Base-by-base conservation (phyloP, 2,329 filamentous ascomycete species). In the Mycocentrospora acerina region DNA sequence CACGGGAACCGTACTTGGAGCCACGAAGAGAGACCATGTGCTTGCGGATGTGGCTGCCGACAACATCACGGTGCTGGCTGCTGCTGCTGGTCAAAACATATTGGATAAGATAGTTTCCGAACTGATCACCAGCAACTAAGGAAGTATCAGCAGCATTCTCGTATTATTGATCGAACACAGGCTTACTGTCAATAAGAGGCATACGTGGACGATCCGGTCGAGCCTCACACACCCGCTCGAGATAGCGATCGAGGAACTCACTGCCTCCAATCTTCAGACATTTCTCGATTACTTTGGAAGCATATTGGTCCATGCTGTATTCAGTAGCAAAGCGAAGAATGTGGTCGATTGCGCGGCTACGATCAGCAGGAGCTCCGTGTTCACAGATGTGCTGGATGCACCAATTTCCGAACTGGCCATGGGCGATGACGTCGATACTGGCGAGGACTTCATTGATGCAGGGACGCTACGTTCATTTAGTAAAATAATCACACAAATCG, bases 351-450 rank as follows among this genome's bases (percentile, higher is more conserved):
- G 94, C 93, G 53, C 90, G 86, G 69, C 86, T 91, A 57, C 91
- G 90, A 69, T 98, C 94, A 27, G 85, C 83, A 22, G 90, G 86
- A 40, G 86, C 86, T 34, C 94, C 91, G 64, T 98, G 93, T 69
- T 98, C 93, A 70, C 93, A 98, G 57, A 98, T 90, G 70, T 98
- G 93, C 71, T 98, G 93, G 59, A 98, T 97, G 73, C 93, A 98
- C 93, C 93, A 98, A 67, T 98, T 98, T 39, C 93, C 93, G 64
- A 98, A 98, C 66, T 98, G 93, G 17, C 93, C 93, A 66, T 96
- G 91, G 42, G 93, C 88, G 60, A 98, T 90, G 46, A 95, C 87
- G 70, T 98, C 90, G 57, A 98, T 95, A 65, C 93, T 96, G 44
- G 81, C 81, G 40, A 98, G 81, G 26, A 98, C 93, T 68, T 98